Conservation (phyloP, 2,329 filamentous ascomycete species). For the Colletotrichum sp. region DNA sequence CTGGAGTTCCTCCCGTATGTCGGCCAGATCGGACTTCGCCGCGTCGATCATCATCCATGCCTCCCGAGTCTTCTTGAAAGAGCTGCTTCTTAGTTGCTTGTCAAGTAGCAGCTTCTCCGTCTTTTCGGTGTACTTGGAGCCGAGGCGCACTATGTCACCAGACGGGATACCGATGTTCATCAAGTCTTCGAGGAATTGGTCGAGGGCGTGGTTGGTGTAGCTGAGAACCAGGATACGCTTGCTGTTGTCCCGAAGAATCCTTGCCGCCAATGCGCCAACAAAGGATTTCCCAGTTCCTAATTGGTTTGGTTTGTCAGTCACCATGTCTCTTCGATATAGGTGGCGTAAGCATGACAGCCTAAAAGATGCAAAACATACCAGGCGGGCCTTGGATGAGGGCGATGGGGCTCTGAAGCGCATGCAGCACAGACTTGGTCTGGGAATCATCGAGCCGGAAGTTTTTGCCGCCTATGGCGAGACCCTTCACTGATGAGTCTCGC, state of each 20-base stretch:
- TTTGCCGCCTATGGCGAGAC: background rate
- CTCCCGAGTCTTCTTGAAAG: slow-evolving; percentile 32
- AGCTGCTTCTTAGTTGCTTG: slow-evolving; percentile 34
- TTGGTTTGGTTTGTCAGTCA: background rate
- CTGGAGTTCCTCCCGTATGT: slow-evolving; percentile 32
- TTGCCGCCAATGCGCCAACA: slow-evolving; percentile 68
- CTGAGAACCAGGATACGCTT: slow-evolving; percentile 67
- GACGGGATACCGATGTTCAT: slow-evolving; percentile 57
- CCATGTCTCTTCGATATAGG: background rate
- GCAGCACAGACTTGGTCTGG: slow-evolving; percentile 61
- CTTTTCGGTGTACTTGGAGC: slow-evolving; percentile 57
- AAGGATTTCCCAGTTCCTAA: slow-evolving; percentile 80
- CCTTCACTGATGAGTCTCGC: background rate
- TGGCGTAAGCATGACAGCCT: background rate
- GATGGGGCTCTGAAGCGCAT: slow-evolving; percentile 57
- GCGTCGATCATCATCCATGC: slow-evolving; percentile 47
- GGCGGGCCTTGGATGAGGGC: slow-evolving; percentile 76
- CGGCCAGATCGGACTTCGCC: slow-evolving; percentile 39
- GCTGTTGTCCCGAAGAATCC: slow-evolving; percentile 50
- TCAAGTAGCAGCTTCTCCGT: slow-evolving; percentile 55
- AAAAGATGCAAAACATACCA: slow-evolving; percentile 44
- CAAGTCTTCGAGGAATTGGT: slow-evolving; percentile 71
- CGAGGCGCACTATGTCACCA: slow-evolving; percentile 63
- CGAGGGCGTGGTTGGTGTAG: slow-evolving; percentile 72
- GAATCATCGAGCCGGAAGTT: slow-evolving; percentile 36